Conservation (phyloP, 192 early-diverging fungal species). For the Gamsiella multidivaricata region DNA sequence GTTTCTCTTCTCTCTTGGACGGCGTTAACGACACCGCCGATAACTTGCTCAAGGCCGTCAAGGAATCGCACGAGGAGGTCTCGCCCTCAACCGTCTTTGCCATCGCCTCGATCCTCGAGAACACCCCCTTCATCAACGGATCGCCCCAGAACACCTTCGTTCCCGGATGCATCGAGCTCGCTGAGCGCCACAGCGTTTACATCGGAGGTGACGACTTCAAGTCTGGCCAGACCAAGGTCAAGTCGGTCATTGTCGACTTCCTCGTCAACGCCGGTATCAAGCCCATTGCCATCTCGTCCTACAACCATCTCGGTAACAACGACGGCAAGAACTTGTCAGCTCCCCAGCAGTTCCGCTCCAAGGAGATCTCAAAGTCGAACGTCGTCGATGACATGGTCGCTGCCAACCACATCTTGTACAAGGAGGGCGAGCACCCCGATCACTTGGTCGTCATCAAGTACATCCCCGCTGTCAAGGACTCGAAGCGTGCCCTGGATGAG, state of each 20-base stretch:
- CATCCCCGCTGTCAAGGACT: constrained; percentile 94
- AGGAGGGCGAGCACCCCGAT: constrained; percentile 75
- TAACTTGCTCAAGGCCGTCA: constrained; percentile 87
- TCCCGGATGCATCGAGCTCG: constrained; percentile 91
- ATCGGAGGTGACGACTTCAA: constrained; percentile 99
- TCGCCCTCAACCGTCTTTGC: constrained; percentile 98
- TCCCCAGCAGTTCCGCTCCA: constrained; percentile 97
- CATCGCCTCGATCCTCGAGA: constrained; percentile 95
- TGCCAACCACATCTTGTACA: constrained; percentile 92
- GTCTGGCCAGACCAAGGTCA: constrained; percentile 99
- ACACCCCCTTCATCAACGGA: constrained; percentile 97
- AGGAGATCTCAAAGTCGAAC: constrained; percentile 99
- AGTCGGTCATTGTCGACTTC: constrained; percentile 98
- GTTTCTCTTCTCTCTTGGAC: constrained; percentile 83
- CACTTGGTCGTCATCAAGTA: constrained; percentile 99
- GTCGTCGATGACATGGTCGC: constrained; percentile 99
- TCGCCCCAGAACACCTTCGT: constrained; percentile 99
- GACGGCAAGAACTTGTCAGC: constrained; percentile 98
- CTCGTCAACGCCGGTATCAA: constrained; percentile 99
- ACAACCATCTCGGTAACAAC: constrained; percentile 99
- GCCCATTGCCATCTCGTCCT: constrained; percentile 94
- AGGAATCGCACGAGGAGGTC: constrained; percentile 87
- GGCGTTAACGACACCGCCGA: constrained; percentile 98
- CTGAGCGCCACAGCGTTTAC: constrained; percentile 88
- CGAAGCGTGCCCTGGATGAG: constrained; percentile 98